Evolutionary conservation across 2,329 filamentous ascomycete species (phyloP), one percentile per base, ranked within the genome.

Genomic region (Ophiostoma ulmi): DNA sequence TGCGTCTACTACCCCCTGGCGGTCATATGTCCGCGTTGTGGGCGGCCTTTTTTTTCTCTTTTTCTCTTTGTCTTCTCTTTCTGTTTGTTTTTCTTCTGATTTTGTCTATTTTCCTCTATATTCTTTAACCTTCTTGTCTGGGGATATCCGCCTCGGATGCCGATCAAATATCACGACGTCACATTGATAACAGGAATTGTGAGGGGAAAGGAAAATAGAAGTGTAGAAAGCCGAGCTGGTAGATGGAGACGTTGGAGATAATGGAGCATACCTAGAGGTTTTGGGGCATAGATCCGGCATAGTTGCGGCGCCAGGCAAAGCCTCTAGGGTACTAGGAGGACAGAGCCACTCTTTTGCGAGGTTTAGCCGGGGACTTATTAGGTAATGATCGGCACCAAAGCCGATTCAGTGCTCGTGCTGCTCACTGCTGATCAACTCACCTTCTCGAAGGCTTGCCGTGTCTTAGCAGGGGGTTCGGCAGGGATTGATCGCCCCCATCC

Each of bases 141-240:
- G n/a, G 14, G 26, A 35, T 63, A 36, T 35, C 58, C 26, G 58
- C 26, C 26, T 63, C 26, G 58, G 58, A 5, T 35, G 58, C 26
- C 58, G 58, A 63, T 63, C 58, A 26, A 36, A 63, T 31, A 20
- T 35, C 52, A 58, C 58, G 26, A 63, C 26, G 58, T 63, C 22
- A 26, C 58, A 63, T 31, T 35, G 26, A 63, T 14, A 63, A 35
- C 58, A 63, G 26, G 58, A 63, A 63, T 35, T 13, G 26, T 63
- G 58, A 31, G 58, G 58, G 58, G 58, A 20, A 63, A 58, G 52
- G 58, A 63, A 63, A 26, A 63, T 63, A 35, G 35, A 63, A 63
- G 58, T 63, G 26, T 35, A 63, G 26, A 63, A 63, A 63, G 52
- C 52, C 52, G n/a, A 11, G 11, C 20, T 35, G 26, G 26, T 11